Base-by-base conservation (phyloP, 2,329 filamentous ascomycete genomes). In the Trichoderma atroviride region DNA sequence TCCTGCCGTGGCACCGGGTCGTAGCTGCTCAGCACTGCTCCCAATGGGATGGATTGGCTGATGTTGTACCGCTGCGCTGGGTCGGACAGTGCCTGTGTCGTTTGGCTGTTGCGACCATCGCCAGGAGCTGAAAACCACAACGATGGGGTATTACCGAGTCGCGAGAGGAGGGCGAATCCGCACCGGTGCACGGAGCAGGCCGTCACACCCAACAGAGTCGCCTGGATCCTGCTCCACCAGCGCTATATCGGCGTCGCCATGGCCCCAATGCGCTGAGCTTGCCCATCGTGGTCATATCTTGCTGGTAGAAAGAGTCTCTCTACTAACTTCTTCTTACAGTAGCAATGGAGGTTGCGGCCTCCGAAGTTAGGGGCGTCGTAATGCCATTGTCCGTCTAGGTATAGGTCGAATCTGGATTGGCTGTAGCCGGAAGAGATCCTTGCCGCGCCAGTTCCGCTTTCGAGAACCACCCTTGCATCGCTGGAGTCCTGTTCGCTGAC, bases 1-100 rank as follows among this genome's bases (percentile, higher is more conserved):
- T 50, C 47, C 35, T 70, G 69, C 57, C 19, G 64, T 70, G 69
- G 35, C 65, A 70, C 69, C 55, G 14, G 27, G 59, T 43, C 52
- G 31, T 37, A 31, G 52, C 60, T 65, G 60, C 22, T 40, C 27
- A 43, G 33, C n/a, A 19, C 16, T 24, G 29, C 60, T 70, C 68
- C 68, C 68, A 70, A 55, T 56, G 40, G 60, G 60, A 66, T 58
- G 68, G 68, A 24, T 16, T 56, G 56, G 60, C 37, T 59, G 68
- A 31, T 29, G 60, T 69, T 29, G 68, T 69, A 69, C 68, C 68
- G 40, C 43, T 24, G 50, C 31, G 40, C 33, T 35, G 53, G 52
- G 68, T 69, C 58, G 53, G 68, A 69, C 60, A 59, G 55, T 57
- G 60, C 60, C 60, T 65, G 66, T 47, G 35, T 22, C 35, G 24